Conservation (phyloP, 176 grass and related monocot species). For the Hordeum marinum region DNA sequence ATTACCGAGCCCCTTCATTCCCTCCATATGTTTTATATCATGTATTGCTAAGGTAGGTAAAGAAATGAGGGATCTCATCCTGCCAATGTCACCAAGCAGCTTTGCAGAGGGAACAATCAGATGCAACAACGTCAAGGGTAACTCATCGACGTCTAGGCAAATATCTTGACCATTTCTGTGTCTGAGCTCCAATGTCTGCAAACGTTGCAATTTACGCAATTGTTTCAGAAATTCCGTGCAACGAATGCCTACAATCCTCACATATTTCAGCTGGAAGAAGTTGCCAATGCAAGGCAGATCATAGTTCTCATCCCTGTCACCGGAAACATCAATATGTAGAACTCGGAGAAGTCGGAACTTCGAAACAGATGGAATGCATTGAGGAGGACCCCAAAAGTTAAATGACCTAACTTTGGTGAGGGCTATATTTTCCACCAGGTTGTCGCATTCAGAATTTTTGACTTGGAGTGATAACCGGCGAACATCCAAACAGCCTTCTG, state of each 20-base stretch:
- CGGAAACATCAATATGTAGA: not conserved
- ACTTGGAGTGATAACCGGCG: not conserved
- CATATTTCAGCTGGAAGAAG: not conserved
- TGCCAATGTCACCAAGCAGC: not conserved
- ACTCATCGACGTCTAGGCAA: not conserved
- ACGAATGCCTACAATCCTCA: not conserved
- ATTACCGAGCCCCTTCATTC: not conserved
- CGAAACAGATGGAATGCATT: not conserved
- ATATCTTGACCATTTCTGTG: not conserved
- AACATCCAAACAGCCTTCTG: not conserved
- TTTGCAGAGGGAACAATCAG: not conserved
- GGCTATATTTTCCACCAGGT: not conserved
- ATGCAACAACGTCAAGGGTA: not conserved
- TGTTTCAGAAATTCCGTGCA: not conserved
- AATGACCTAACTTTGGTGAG: not conserved
- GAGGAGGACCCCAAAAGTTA: not conserved
- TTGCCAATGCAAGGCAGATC: not conserved
- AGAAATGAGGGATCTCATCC: not conserved
- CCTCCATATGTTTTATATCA: not conserved
- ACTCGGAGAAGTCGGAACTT: conserved; percentile 3
- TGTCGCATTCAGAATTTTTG: not conserved
- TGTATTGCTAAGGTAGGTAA: accelerated
- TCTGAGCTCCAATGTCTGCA: not conserved
- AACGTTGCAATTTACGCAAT: not conserved
- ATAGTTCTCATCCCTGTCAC: not conserved